Conservation (phyloP, 108 stramenopile species). For the Cylindrotheca closterium region DNA sequence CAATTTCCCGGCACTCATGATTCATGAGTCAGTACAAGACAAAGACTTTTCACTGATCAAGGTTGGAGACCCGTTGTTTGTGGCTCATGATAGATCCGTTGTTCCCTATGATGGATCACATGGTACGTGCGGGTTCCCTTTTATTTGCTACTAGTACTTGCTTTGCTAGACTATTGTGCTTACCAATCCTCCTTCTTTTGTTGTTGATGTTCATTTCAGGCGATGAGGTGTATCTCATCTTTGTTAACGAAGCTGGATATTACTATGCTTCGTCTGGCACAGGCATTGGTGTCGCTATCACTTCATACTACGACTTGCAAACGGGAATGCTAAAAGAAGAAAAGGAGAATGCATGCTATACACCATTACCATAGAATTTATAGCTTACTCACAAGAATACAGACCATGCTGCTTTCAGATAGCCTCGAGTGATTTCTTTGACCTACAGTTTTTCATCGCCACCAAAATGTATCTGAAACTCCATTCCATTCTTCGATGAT, state of each 20-base stretch:
- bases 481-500: too few relatives aligned
- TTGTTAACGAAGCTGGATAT: constrained; percentile 89
- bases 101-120: constrained; percentile 78
- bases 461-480: too few relatives aligned
- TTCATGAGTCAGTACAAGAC: constrained; percentile 76
- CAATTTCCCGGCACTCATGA: constrained; percentile 63
- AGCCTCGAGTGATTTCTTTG: too few relatives aligned
- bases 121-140: constrained; percentile 29
- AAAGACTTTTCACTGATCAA: constrained; percentile 55
- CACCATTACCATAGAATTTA: too few relatives aligned
- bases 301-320: constrained; percentile 45
- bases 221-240: constrained; percentile 56
- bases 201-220: neutral
- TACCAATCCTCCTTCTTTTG: neutral
- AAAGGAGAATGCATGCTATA: too few relatives aligned
- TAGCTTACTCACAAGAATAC: too few relatives aligned
- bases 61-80: constrained; percentile 77
- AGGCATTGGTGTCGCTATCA: constrained; percentile 69
- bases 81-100: constrained; percentile 52
- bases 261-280: constrained; percentile 79
- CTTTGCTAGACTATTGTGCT: neutral
- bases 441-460: too few relatives aligned
- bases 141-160: neutral
- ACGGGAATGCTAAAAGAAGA: constrained; percentile 31
- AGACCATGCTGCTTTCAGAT: too few relatives aligned